phyloP scores from a whole-genome alignment of 2,329 filamentous ascomycete species.

The Epichloe uncinata region DNA sequence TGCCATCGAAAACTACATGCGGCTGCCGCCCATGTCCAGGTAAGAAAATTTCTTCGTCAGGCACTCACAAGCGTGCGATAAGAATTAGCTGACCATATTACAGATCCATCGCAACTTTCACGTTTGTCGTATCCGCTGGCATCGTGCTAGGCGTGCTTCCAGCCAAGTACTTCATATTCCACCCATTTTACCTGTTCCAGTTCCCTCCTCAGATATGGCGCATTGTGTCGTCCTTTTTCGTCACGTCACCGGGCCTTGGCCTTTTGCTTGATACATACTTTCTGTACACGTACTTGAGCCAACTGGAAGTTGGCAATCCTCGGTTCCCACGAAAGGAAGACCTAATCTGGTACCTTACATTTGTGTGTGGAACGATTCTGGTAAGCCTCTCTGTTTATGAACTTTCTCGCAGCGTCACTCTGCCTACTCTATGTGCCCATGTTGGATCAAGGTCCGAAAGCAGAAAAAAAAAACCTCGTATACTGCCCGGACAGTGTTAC shows the following conservation, averaged over 20 bases:
- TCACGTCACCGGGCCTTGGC: constrained; percentile 25
- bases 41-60: constrained; percentile 17
- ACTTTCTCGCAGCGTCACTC: constrained; percentile 12
- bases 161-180: constrained; percentile 37
- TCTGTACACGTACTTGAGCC: constrained; percentile 62
- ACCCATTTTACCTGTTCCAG: constrained; percentile 36
- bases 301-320: constrained; percentile 57
- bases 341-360: constrained; percentile 66
- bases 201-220: constrained; percentile 33
- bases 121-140: constrained; percentile 46
- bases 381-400: constrained; percentile 43
- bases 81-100: constrained; percentile 2
- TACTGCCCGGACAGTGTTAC: constrained; percentile 66
- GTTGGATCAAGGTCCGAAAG: neutral
- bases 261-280: constrained; percentile 64
- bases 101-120: constrained; percentile 53
- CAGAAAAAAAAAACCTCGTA: constrained; percentile 28
- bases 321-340: constrained; percentile 66
- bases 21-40: constrained; percentile 28
- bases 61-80: neutral
- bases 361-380: constrained; percentile 57
- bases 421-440: constrained; percentile 7
- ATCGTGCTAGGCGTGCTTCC: constrained; percentile 43
- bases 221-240: constrained; percentile 27
- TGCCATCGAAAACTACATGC: constrained; percentile 23